Evolutionary conservation across 192 early-diverging fungal genomes (phyloP), one percentile per base, ranked within the genome.

Genomic region (Coemansia sp.): DNA sequence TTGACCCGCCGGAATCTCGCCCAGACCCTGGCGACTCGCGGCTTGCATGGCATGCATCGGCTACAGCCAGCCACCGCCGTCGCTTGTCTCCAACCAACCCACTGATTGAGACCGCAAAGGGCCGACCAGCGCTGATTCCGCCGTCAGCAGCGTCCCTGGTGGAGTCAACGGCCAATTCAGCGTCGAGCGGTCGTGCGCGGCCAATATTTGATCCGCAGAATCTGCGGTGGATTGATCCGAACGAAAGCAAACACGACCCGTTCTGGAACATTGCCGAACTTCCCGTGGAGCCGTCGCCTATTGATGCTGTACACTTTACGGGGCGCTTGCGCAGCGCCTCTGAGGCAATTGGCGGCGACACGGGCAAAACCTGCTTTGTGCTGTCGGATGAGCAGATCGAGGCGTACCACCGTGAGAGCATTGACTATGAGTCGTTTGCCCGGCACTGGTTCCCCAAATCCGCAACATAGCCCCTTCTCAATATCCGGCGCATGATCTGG

Each of bases 121-220:
- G 68, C 49, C 67, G 74, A 9, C 74, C 74, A 10, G 65, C 68
- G 5, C 68, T 76, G 56, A 76, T 76, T 58, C 65, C 68, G 14
- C 74, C 74, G 21, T 70, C 74, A 10, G 73, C 72, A 15, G 72
- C 72, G 8, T 53, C 56, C 25, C 62, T 68, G 45, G 73, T 66
- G 19, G 15, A 29, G 15, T 51, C 29, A 45, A 45, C 6, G 35
- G 39, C 22, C 51, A 35, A 35, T 35, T 56, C 17, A 53, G 58
- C 11, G 52, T 49, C 56, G 47, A 59, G 67, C 63, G 23, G 41
- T 14, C 74, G 69, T 22, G 49, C 70, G 21, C 66, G 66, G 43
- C 76, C 76, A 55, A 69, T 78, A 22, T 78, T 78, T 58, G 76
- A 78, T 58, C 76, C 76, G 39, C 76, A 78, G 60, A 72, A 72